Evolutionary conservation across 345 rosid species (phyloP), one percentile per base, ranked within the genome.

Genomic region (Camelina laxa): DNA sequence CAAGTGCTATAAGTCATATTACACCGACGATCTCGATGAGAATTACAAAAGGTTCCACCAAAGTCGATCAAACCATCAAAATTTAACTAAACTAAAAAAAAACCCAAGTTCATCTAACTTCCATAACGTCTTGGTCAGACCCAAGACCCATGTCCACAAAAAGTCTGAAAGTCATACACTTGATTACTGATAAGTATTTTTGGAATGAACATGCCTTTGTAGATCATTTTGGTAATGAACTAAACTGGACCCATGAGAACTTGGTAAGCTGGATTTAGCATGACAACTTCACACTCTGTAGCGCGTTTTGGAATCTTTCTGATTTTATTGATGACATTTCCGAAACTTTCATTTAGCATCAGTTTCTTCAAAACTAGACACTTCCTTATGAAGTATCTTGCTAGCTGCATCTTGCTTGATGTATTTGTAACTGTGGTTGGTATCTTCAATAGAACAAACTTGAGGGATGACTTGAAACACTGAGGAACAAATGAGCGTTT

Each of bases 221-320:
- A 55, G 36, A 55, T 55, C 6, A 24, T 2, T 7, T 2, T 7
- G 60, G 60, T 14, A 55, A 27, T 55, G 14, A 14, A 27, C 60
- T 55, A 24, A 14, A 27, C 60, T 55, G 60, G 36, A 55, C 14
- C 60, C 60, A 55, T 55, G 36, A 55, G 60, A 27, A 55, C 1
- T 10, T 55, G 11, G 36, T 7, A 7, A 15, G 19, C 17, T 55
- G 60, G 60, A 17, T 27, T 6, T 27, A 27, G 36, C 60, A 55
- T 55, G 6, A 7, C 60, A 55, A 55, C 36, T 55, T 55, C 2
- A 55, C 60, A 55, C 17, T 17, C 30, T 1, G 2, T 7, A 55
- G 2, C 15, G 19, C 36, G 31, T 55, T 55, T 55, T 24, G 36
- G 60, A 24, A 55, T 55, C 60, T n/a, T 27, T 24, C 8, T 27